Evolutionary conservation across 495 filamentous ascomycete genomes (phyloP), one percentile per base, ranked within the genome.

Genomic region (Xylaria longipes): DNA sequence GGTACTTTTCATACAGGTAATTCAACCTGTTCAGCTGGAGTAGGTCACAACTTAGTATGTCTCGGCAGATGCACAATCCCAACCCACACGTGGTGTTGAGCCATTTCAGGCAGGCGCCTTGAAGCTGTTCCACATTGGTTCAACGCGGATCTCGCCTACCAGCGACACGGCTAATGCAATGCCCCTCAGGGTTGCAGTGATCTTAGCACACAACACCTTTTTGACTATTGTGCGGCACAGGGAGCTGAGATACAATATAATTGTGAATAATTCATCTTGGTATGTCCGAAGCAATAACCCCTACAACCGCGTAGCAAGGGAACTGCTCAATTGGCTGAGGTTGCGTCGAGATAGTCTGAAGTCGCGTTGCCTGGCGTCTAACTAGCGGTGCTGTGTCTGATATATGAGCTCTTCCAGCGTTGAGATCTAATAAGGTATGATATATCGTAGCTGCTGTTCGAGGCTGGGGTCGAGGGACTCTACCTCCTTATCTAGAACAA

Each of bases 121-220:
- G 9, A 33, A n/a, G 41, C 25, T n/a, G n/a, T 46, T 39, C 39
- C 39, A 15, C 27, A 39, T 64, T 46, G 61, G 39, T 46, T 22
- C 9, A 45, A 15, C 39, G 31, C 65, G 33, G 48, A 56, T 50
- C 65, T 54, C 65, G 35, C 27, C 64, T 41, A 41, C 43, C 31
- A 3, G 64, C 48, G 35, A 27, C 15, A 39, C 12, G 22, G 25
- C 65, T 56, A 67, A 67, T 67, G 65, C 65, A 67, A 67, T 67
- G 48, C 14, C 48, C 56, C 65, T 48, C 22, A 39, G n/a, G 35
- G 65, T 20, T 67, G 46, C 33, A 67, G 29, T 41, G 33, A 41
- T 54, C 46, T 56, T 37, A 9, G 56, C 56, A 33, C 4, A 39
- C n/a, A 27, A 62, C 17, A 9, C 33, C 12, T 14, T 29, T 54